Evolutionary conservation across 1,284 basidiomycete genomes (phyloP).

Genomic region (Exobasidium cylindrosporum): DNA sequence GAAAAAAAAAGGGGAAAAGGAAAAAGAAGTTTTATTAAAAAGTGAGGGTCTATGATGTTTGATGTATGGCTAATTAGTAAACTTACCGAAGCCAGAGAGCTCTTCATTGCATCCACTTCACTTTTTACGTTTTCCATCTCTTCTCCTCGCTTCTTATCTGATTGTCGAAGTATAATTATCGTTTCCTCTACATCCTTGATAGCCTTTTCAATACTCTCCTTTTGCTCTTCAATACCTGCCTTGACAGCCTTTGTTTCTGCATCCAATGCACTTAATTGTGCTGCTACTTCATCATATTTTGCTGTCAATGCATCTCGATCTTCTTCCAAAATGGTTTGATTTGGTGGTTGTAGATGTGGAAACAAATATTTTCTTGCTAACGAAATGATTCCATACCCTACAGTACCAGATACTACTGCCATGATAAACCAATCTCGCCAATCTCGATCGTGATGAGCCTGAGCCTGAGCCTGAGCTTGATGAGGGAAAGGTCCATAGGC

Average conservation of each 20-base stretch:
- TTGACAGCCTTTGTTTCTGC: slow-evolving; percentile 71
- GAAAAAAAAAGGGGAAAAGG: not conserved
- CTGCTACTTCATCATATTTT: slow-evolving; percentile 88
- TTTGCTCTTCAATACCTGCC: slow-evolving; percentile 75
- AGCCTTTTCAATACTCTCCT: slow-evolving; percentile 71
- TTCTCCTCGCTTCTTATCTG: slow-evolving; percentile 74
- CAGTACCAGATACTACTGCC: slow-evolving; percentile 81
- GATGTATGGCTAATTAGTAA: not conserved
- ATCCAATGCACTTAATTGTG: slow-evolving; percentile 70
- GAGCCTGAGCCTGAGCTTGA: not conserved
- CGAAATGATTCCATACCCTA: slow-evolving; percentile 82
- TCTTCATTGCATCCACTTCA: slow-evolving; percentile 66
- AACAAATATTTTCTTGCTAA: slow-evolving; percentile 86
- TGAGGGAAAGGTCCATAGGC: not conserved
- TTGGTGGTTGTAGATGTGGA: slow-evolving; percentile 87
- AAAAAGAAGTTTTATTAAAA: not conserved
- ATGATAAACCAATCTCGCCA: slow-evolving; percentile 65
- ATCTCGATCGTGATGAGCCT: slow-evolving; percentile 25
- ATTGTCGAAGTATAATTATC: slow-evolving; percentile 72
- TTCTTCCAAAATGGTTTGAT: slow-evolving; percentile 80
- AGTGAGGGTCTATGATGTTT: slow-evolving; percentile 1
- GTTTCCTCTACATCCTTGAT: slow-evolving; percentile 76
- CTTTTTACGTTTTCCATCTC: slow-evolving; percentile 78
- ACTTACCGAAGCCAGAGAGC: slow-evolving; percentile 81
- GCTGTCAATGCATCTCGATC: slow-evolving; percentile 79